These are phyloP conservation scores for Wickerhamiella kurtzmanii DNA, from an alignment of 805 yeast species.

Conservation along the genomic window DNA sequence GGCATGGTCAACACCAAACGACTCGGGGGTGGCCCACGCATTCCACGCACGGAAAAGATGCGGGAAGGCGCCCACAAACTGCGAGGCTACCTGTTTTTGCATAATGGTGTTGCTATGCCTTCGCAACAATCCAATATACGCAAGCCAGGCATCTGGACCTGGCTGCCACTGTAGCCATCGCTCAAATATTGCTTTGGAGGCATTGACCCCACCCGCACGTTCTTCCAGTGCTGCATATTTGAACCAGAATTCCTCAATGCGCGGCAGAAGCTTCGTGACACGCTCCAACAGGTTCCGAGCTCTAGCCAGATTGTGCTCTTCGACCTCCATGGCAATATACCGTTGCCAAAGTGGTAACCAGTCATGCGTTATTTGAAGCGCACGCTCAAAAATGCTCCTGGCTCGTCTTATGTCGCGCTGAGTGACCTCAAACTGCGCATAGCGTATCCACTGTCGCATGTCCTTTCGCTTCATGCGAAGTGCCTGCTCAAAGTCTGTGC, in stretches of 20 bases:
- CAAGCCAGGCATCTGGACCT: slow-evolving; percentile 48
- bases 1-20: background rate
- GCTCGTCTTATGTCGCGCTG: slow-evolving; percentile 71
- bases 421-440: slow-evolving; percentile 75
- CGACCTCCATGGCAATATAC: slow-evolving; percentile 67
- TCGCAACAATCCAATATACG: slow-evolving; percentile 55
- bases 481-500: slow-evolving; percentile 79
- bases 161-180: slow-evolving; percentile 80
- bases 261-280: slow-evolving; percentile 59
- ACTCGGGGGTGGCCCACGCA: background rate
- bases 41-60: background rate
- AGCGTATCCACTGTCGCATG: slow-evolving; percentile 79
- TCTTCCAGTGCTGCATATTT: slow-evolving; percentile 74
- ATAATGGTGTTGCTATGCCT: slow-evolving; percentile 26
- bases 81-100: background rate
- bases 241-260: slow-evolving; percentile 78
- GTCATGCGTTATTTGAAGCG: slow-evolving; percentile 59
- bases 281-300: slow-evolving; percentile 77
- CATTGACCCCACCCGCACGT: slow-evolving; percentile 46
- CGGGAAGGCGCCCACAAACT: background rate
- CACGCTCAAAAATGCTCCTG: slow-evolving; percentile 77
- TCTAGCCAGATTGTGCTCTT: slow-evolving; percentile 62
- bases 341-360: slow-evolving; percentile 77
- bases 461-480: slow-evolving; percentile 71
- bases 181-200: slow-evolving; percentile 53